Conservation (phyloP, 345 rosid species). For the Raphanus sativus region DNA sequence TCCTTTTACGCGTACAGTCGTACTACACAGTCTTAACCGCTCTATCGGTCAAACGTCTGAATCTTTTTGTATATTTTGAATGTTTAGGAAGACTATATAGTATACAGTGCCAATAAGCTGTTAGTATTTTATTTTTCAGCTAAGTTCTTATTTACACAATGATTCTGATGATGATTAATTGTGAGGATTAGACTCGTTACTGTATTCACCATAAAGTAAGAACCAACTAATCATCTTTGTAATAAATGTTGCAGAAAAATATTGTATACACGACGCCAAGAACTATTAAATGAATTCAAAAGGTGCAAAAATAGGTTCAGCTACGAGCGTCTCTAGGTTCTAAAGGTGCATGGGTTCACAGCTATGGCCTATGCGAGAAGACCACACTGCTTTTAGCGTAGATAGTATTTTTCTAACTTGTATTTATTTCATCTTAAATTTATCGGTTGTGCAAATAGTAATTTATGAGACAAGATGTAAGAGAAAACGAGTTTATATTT, state of each 20-base stretch:
- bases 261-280: background rate
- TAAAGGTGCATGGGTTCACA: conserved; percentile 27
- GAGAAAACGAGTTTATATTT: conserved; percentile 9
- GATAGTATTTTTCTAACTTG: background rate
- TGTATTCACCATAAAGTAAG: background rate
- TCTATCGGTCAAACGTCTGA: conserved; percentile 21
- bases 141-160: background rate
- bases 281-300: conserved; percentile 1
- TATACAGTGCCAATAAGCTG: background rate
- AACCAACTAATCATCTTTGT: background rate
- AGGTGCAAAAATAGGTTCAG: conserved; percentile 9
- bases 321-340: conserved; percentile 14
- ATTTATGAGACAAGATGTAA: background rate
- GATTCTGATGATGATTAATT: background rate
- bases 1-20: conserved; percentile 11
- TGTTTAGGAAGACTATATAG: background rate
- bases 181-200: background rate
- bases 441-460: background rate
- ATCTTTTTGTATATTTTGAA: background rate
- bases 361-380: conserved; percentile 14
- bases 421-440: background rate
- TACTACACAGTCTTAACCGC: conserved; percentile 9
- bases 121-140: background rate
- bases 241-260: background rate
- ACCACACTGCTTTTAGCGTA: conserved; percentile 13